Percentiles rank a stretch among this genome's conserved stretches.
These are phyloP conservation scores for Medicago arabica DNA, from an alignment of 306 rosid species.

Conservation along the genomic window DNA sequence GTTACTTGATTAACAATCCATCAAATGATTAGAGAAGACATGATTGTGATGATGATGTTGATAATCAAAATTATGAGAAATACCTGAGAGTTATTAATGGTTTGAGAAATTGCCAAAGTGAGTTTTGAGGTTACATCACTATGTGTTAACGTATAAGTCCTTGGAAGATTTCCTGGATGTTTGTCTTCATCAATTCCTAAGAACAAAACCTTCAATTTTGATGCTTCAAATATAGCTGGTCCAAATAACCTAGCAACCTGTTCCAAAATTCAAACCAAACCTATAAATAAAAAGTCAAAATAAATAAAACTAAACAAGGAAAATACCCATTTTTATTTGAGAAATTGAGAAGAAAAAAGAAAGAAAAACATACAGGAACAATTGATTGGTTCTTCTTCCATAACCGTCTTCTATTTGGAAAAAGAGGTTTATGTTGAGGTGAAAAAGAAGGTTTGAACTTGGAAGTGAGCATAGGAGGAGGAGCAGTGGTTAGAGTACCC, in stretches of 20 bases:
- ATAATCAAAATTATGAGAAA: constrained; percentile 10
- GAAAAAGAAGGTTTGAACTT: constrained; percentile 54
- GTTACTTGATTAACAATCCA: too few species aligned
- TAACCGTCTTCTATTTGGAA: constrained; percentile 40
- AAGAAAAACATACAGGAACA: constrained; percentile 57
- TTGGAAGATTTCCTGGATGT: constrained; percentile 84
- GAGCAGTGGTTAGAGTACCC: constrained; percentile 61
- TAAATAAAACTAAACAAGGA: background rate
- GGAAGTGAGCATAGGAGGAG: constrained; percentile 61
- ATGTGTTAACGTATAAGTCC: constrained; percentile 88
- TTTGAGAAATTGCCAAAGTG: constrained; percentile 87
- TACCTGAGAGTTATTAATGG: constrained; percentile 90
- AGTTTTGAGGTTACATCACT: constrained; percentile 85
- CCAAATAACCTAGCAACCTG: constrained; percentile 93
- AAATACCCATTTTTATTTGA: too few species aligned
- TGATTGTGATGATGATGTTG: background rate
- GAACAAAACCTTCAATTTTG: constrained; percentile 85
- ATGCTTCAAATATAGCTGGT: constrained; percentile 90
- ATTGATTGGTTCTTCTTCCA: constrained; percentile 58
- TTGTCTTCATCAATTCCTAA: constrained; percentile 84
- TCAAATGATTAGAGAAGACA: background rate
- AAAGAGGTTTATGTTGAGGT: constrained; percentile 37
- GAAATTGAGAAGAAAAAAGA: background rate
- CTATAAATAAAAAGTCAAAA: constrained; percentile 20
- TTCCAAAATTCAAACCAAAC: constrained; percentile 35